A percentile compares a stretch with the other conserved stretches of the same genome.
Conservation (phyloP, 2,329 filamentous ascomycete genomes). For the Verticillium nubilum region DNA sequence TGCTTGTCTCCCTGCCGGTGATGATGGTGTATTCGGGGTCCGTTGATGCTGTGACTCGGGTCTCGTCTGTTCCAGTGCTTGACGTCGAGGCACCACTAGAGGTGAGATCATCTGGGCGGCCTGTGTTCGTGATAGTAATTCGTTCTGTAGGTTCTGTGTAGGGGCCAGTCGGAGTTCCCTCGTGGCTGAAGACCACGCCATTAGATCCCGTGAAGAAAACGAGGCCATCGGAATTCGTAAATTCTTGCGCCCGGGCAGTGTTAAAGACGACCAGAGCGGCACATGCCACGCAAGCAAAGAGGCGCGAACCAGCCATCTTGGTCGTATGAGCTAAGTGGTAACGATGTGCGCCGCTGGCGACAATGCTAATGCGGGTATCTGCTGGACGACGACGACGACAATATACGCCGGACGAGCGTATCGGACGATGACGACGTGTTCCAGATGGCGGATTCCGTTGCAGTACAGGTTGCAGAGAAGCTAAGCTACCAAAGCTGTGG, state of each 20-base stretch:
- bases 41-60: constrained; percentile 22
- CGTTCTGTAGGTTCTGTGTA: constrained; percentile 38
- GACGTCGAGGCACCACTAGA: neutral
- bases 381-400: too few relatives aligned
- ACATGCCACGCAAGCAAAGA: neutral
- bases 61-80: constrained; percentile 21
- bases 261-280: neutral
- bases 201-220: neutral
- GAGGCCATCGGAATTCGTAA: neutral
- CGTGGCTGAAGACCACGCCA: constrained; percentile 20
- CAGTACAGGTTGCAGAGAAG: too few relatives aligned
- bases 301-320: neutral
- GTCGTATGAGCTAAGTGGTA: too few relatives aligned
- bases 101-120: neutral
- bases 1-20: constrained; percentile 41
- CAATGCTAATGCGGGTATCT: too few relatives aligned
- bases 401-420: too few relatives aligned
- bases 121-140: constrained; percentile 31
- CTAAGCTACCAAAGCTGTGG: too few relatives aligned
- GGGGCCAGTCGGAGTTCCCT: constrained; percentile 34
- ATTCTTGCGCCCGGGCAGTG: neutral
- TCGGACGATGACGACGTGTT: too few relatives aligned
- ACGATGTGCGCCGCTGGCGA: too few relatives aligned
- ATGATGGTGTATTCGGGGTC: constrained; percentile 30
- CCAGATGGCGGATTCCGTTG: too few relatives aligned